A percentile compares a stretch with the other conserved stretches of the same genome.
phyloP scores from a whole-genome alignment of 2,329 filamentous ascomycete genomes.

The Zymoseptoria passerinii region DNA sequence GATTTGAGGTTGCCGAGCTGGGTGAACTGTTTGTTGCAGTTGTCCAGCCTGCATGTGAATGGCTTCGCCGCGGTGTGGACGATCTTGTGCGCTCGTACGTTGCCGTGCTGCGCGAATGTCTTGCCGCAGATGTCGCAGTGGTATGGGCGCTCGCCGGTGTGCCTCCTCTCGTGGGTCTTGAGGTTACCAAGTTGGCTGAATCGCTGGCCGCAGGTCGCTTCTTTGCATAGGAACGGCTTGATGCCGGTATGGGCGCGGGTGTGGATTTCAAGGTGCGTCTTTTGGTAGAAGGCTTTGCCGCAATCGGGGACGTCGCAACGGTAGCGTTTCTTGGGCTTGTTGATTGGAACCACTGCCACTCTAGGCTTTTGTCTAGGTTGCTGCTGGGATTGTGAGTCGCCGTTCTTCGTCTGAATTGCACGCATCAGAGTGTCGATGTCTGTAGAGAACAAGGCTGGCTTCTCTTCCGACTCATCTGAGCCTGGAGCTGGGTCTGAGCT shows the following conservation, averaged over 20 bases:
- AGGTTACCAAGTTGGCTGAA: conserved; percentile 91
- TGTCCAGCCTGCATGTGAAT: conserved; percentile 71
- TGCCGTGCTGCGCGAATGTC: conserved; percentile 75
- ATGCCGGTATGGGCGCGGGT: conserved; percentile 78
- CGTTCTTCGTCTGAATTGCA: conserved; percentile 62
- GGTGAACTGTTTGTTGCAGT: conserved; percentile 80
- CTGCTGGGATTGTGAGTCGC: background rate
- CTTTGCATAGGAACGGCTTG: conserved; percentile 79
- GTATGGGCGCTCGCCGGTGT: conserved; percentile 81
- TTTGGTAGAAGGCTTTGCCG: conserved; percentile 76
- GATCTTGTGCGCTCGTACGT: conserved; percentile 73
- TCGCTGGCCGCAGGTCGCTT: conserved; percentile 62
- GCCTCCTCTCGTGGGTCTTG: conserved; percentile 81
- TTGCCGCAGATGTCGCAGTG: conserved; percentile 72
- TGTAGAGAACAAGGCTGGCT: conserved; percentile 59
- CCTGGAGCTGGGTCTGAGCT: conserved; percentile 35
- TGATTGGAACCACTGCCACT: background rate
- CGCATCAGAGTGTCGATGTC: conserved; percentile 84
- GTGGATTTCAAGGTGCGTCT: conserved; percentile 89
- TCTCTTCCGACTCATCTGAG: conserved; percentile 34
- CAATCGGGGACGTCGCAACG: conserved; percentile 67
- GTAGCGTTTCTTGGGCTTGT: conserved; percentile 54
- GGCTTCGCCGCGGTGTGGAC: conserved; percentile 71
- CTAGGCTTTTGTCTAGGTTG: conserved; percentile 4
- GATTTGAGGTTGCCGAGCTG: conserved; percentile 91